A percentile compares a stretch with the other conserved stretches of the same genome.
These are phyloP conservation scores for Echites panduratus DNA, from an alignment of 257 asterid species.

Conservation along the genomic window DNA sequence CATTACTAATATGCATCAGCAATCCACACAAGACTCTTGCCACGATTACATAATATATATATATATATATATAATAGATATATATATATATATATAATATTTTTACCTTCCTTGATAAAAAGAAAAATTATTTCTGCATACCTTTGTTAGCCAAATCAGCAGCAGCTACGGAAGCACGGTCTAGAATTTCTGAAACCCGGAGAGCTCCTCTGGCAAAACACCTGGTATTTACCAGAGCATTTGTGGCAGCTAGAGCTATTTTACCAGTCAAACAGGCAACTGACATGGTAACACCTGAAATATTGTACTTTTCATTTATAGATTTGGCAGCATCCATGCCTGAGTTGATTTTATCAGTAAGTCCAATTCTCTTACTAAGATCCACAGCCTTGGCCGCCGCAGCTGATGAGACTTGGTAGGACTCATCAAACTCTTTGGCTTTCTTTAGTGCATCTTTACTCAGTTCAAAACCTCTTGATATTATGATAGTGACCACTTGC, in stretches of 20 bases:
- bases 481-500: conserved; percentile 44
- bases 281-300: conserved; percentile 31
- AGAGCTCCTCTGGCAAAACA: conserved; percentile 58
- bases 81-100: too few relatives aligned
- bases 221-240: conserved; percentile 43
- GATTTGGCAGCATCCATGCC: conserved; percentile 38
- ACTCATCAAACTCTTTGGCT: conserved; percentile 64
- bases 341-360: conserved; percentile 39
- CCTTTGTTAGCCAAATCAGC: conserved; percentile 40
- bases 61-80: too few relatives aligned
- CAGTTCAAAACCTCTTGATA: conserved; percentile 44
- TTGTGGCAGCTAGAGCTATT: conserved; percentile 46
- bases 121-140: conserved; percentile 16
- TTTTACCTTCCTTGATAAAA: too few relatives aligned
- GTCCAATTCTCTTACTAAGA: conserved; percentile 44
- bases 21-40: background rate
- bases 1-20: background rate
- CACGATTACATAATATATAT: background rate
- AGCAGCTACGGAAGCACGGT: conserved; percentile 48
- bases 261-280: conserved; percentile 41
- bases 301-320: conserved; percentile 44
- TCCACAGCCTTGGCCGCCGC: conserved; percentile 52
- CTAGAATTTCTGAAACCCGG: conserved; percentile 44
- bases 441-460: conserved; percentile 49
- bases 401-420: conserved; percentile 40